These are phyloP conservation scores for Backusella westeae DNA, from an alignment of 192 early-diverging fungal genomes.

Conservation along the genomic window DNA sequence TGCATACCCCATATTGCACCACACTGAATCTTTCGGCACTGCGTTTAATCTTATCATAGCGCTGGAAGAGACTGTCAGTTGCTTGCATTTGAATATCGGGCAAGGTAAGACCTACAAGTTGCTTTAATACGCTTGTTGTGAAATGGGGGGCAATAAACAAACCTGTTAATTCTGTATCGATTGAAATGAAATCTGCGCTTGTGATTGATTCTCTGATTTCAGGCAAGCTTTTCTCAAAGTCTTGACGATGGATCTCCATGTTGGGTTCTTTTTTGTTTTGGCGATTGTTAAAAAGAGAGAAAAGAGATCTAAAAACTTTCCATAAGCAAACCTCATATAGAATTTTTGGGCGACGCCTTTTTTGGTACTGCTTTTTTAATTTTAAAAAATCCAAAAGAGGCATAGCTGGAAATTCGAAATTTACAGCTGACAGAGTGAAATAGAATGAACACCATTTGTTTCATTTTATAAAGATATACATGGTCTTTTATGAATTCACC, in stretches of 20 bases:
- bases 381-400: too few relatives aligned
- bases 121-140: background rate
- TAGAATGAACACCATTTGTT: too few relatives aligned
- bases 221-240: slow-evolving; percentile 62
- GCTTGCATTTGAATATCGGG: slow-evolving; percentile 24
- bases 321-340: too few relatives aligned
- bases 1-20: slow-evolving; percentile 82
- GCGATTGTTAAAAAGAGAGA: background rate
- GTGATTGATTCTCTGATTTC: slow-evolving; percentile 61
- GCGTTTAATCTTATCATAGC: slow-evolving; percentile 38
- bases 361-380: too few relatives aligned
- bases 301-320: too few relatives aligned
- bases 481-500: too few relatives aligned
- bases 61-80: slow-evolving; percentile 27
- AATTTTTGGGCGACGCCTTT: too few relatives aligned
- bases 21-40: slow-evolving; percentile 44
- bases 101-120: slow-evolving; percentile 29
- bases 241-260: slow-evolving; percentile 69
- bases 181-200: slow-evolving; percentile 68
- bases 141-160: background rate
- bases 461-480: too few relatives aligned
- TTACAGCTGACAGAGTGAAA: too few relatives aligned
- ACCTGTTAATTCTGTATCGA: slow-evolving; percentile 88
- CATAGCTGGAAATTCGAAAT: too few relatives aligned
- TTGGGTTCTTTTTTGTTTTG: too few relatives aligned